Conservation (phyloP, 2,329 filamentous ascomycete genomes). For the Plectosphaerella sp. region DNA sequence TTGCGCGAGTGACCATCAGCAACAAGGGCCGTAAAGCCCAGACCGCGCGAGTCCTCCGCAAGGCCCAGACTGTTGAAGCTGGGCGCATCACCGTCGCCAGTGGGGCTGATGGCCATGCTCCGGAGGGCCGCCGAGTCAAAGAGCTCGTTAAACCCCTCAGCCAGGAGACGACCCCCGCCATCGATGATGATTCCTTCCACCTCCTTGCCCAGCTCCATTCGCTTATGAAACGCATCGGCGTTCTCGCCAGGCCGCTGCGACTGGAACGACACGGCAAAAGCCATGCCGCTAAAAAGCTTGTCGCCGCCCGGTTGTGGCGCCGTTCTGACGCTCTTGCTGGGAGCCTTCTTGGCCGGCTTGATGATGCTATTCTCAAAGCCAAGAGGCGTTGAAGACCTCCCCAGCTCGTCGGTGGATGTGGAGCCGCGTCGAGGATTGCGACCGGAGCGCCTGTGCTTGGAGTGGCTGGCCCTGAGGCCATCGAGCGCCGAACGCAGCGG, state of each 20-base stretch:
- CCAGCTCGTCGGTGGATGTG: slow-evolving; percentile 45
- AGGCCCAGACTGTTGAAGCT: not conserved
- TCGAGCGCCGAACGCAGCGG: not conserved
- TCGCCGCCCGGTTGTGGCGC: slow-evolving; percentile 2
- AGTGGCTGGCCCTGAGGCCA: not conserved
- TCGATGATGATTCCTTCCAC: slow-evolving; percentile 60
- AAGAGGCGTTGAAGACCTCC: slow-evolving; percentile 30
- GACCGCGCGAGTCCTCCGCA: slow-evolving; percentile 24
- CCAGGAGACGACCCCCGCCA: slow-evolving; percentile 68
- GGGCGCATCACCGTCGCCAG: slow-evolving; percentile 20
- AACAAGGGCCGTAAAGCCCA: slow-evolving; percentile 80
- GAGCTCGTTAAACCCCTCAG: slow-evolving; percentile 74
- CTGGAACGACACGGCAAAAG: slow-evolving; percentile 77
- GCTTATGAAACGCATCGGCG: slow-evolving; percentile 40
- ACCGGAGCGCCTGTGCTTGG: slow-evolving; percentile 6
- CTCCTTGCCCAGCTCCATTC: slow-evolving; percentile 31
- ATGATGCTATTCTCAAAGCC: slow-evolving; percentile 32
- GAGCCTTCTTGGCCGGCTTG: slow-evolving; percentile 16
- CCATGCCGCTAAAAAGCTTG: slow-evolving; percentile 68
- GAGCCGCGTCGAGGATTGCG: slow-evolving; percentile 26
- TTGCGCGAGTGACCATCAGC: slow-evolving; percentile 82
- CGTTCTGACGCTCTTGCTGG: slow-evolving; percentile 3
- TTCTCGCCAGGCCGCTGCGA: slow-evolving; percentile 44
- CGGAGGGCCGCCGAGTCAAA: slow-evolving; percentile 51
- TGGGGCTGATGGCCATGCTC: slow-evolving; percentile 22